phyloP scores from a whole-genome alignment of 352 stramenopile genomes.

The Pythium aristosporum region DNA sequence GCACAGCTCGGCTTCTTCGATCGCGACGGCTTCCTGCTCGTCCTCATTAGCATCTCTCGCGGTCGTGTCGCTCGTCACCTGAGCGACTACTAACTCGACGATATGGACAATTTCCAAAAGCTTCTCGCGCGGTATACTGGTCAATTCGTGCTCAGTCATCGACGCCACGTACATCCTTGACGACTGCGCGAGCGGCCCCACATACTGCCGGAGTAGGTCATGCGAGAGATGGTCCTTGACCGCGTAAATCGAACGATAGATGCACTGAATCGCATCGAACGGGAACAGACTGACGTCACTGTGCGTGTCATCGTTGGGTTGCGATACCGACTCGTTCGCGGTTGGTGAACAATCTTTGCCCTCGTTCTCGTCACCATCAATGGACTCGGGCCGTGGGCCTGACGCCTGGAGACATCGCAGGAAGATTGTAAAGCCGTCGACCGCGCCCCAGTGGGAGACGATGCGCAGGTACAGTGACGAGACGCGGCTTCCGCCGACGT shows the following conservation, averaged over 20 bases:
- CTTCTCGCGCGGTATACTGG: conserved; percentile 39
- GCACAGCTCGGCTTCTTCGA: conserved; percentile 26
- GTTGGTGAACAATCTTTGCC: not conserved
- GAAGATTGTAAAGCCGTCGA: conserved; percentile 56
- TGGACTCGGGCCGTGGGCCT: conserved; percentile 1
- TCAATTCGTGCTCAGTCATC: conserved; percentile 33
- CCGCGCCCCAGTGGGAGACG: conserved; percentile 49
- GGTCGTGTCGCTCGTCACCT: not conserved
- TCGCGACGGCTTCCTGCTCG: not conserved
- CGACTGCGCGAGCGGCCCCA: conserved; percentile 33
- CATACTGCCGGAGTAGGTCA: conserved; percentile 42
- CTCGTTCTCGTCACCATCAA: conserved; percentile 3
- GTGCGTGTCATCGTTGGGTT: not conserved
- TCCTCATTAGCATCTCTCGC: not conserved
- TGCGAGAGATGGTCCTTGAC: conserved; percentile 53
- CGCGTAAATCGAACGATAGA: conserved; percentile 58
- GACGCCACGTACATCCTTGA: conserved; percentile 32
- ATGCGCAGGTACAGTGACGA: conserved; percentile 48
- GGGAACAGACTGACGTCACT: conserved; percentile 25
- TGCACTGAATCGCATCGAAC: conserved; percentile 56
- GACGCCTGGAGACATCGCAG: conserved; percentile 38
- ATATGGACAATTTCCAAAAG: conserved; percentile 62
- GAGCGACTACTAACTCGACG: conserved; percentile 46
- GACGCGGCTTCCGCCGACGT: conserved; percentile 22
- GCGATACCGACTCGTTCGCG: not conserved